Conservation (phyloP, 164 flowering plant species). For the Platanus orientalis region DNA sequence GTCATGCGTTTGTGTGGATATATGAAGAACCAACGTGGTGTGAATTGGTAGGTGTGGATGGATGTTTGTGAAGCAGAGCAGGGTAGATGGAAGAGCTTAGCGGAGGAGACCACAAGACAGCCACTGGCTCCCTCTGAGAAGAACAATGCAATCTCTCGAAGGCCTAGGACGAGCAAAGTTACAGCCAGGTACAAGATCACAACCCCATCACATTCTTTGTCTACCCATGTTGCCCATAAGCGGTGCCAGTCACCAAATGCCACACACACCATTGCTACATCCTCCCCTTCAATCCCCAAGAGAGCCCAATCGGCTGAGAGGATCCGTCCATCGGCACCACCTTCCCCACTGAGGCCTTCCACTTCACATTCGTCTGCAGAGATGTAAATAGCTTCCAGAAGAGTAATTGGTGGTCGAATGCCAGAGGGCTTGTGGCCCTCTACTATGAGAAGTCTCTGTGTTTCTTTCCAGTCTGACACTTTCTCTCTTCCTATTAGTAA, state of each 20-base stretch:
- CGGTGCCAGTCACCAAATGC: constrained; percentile 65
- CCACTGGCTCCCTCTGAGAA: constrained; percentile 53
- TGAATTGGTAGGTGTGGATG: constrained; percentile 60
- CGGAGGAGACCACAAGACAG: constrained; percentile 43
- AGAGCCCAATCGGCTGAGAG: constrained; percentile 82
- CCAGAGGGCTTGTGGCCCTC: constrained; percentile 90
- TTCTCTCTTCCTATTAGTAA: constrained; percentile 63
- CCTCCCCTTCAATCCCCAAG: constrained; percentile 37
- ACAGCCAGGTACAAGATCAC: constrained; percentile 57
- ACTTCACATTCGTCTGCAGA: constrained; percentile 62
- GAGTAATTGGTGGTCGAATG: constrained; percentile 30
- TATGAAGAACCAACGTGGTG: constrained; percentile 45
- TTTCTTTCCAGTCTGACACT: constrained; percentile 81
- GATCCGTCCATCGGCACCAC: constrained; percentile 71
- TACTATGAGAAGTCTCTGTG: constrained; percentile 78
- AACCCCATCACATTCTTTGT: constrained; percentile 38
- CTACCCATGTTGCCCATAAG: constrained; percentile 37
- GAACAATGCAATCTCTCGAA: constrained; percentile 35
- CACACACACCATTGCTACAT: constrained; percentile 30
- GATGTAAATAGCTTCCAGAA: constrained; percentile 33
- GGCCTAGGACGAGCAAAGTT: constrained; percentile 40
- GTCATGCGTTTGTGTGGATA: constrained; percentile 17
- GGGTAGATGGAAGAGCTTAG: constrained; percentile 34
- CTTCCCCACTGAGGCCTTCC: constrained; percentile 52
- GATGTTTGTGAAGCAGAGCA: constrained; percentile 57